These are phyloP conservation scores for Epichloe baconii DNA, from an alignment of 2,329 filamentous ascomycete genomes.

Conservation along the genomic window DNA sequence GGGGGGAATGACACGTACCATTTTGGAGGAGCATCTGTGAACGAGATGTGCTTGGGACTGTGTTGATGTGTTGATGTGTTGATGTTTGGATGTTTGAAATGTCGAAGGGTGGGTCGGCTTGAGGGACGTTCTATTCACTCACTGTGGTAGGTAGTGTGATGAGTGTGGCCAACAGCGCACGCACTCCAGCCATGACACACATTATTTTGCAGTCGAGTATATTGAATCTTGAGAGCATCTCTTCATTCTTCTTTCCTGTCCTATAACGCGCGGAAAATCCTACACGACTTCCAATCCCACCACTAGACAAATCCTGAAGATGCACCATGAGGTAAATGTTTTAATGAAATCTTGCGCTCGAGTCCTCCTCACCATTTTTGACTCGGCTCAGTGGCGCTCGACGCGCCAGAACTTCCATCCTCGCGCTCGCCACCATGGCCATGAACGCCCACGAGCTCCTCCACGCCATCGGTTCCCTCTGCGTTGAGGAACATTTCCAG, in stretches of 20 bases:
- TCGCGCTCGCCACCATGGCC: slow-evolving; percentile 55
- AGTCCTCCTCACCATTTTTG: not conserved
- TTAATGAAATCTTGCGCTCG: not conserved
- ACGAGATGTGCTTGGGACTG: not conserved
- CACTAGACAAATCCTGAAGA: slow-evolving; percentile 13
- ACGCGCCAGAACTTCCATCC: slow-evolving; percentile 79
- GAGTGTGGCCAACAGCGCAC: too few species aligned
- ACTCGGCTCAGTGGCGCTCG: slow-evolving; percentile 26
- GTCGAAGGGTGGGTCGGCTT: too few species aligned
- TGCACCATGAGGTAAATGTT: not conserved
- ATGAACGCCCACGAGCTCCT: slow-evolving; percentile 71
- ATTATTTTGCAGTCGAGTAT: too few species aligned
- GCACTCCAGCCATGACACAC: too few species aligned
- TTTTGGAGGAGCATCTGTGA: not conserved
- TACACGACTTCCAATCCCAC: slow-evolving; percentile 8
- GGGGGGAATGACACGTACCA: not conserved
- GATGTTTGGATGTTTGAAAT: too few species aligned
- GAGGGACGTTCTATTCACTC: too few species aligned
- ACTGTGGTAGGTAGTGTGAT: too few species aligned
- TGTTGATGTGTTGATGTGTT: too few species aligned
- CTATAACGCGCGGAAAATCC: too few species aligned
- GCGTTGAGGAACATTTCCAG: slow-evolving; percentile 72
- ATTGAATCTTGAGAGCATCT: too few species aligned
- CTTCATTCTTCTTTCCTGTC: too few species aligned
- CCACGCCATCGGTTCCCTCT: slow-evolving; percentile 72